Evolutionary conservation across 495 filamentous ascomycete genomes (phyloP), one percentile per base, ranked within the genome.

Genomic region (Hyphodiscus hymeniophilus): DNA sequence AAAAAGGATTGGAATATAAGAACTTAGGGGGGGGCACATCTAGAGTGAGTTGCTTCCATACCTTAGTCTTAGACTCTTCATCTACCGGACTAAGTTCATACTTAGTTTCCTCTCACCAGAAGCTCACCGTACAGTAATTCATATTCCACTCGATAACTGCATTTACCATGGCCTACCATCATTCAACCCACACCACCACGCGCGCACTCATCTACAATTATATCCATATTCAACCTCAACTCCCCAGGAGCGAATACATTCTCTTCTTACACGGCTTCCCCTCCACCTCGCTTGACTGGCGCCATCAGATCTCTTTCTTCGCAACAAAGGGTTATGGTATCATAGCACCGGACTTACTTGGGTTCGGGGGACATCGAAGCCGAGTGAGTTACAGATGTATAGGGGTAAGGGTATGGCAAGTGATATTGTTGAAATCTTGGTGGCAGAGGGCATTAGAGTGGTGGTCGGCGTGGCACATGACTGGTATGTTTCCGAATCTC

Each of bases 341-440:
- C 42, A 36, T 73, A 10, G 66, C 56, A 3, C 70, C 70, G 7
- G 70, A 73, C 55, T 51, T 66, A 13, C 62, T 73, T 2, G 70
- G 70, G 11, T 73, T 66, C 42, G 68, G 69, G 7, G 57, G 7
- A 66, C 64, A 7, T 59, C 60, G 42, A 70, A 69, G 52, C 70
- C 69, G 5, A 44, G 22, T 15, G 51, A 55, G 1, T 7, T 58
- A 13, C 52, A 57, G 16, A 50, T 46, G 12, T 73, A 73, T 48
- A 47, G 33, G 13, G 34, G 61, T 33, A 61, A 62, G 47, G 43
- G 45, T 11, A 67, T 70, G 59, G 48, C 48, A 1, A 44, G 28
- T 8, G 61, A 71, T 20, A 32, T 70, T 15, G 47, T 57, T n/a
- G 50, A 54, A 24, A 52, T 70, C 17, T 43, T 69, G 16, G 60